Evolutionary conservation across 2,329 filamentous ascomycete genomes (phyloP), one percentile per base, ranked within the genome.

Genomic region (Diaporthe australafricana): DNA sequence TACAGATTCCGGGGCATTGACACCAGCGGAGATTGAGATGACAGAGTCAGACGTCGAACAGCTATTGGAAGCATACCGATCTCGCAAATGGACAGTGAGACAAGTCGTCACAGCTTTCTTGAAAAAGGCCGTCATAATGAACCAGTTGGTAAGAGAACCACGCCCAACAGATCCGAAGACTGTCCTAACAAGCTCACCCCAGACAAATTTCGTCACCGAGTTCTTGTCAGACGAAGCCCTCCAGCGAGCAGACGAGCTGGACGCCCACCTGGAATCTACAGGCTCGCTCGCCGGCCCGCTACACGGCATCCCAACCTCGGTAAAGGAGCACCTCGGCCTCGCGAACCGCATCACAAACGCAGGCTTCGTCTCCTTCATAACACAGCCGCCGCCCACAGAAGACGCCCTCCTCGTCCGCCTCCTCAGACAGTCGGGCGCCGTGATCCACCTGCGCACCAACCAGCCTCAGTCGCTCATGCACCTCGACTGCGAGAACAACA

Each of bases 261-360:
- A 88, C 76, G 78, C 80, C 1, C 77, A 85, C 67, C 76, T 83
- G 3, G 69, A 76, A 25, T 68, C 74, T 20, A 80, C 81, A 11
- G 79, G 82, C 2, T 78, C 80, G 72, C 80, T 86, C 0, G 74
- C 86, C 5, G 90, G 90, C 0, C 88, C 89, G 7, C 81, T 92
- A 0, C 77, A 78, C 68, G 77, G 77, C 12, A 60, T 78, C 35
- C 77, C 77, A 2, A 73, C 77, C 45, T 77, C 74, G 2, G 38
- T 77, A 40, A 78, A 78, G 53, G 76, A 77, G 12, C 73, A 75
- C 14, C 47, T 77, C 42, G 60, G 67, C 11, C 40, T 78, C 7
- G 75, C 72, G n/a, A 72, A 73, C 38, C 74, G 57, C 25, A 76
- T 72, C 53, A 65, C 72, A n/a, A 67, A 74, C 55, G 79, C 80